Conservation (phyloP, 352 stramenopile species). For the Globisporangium mamillatum region DNA sequence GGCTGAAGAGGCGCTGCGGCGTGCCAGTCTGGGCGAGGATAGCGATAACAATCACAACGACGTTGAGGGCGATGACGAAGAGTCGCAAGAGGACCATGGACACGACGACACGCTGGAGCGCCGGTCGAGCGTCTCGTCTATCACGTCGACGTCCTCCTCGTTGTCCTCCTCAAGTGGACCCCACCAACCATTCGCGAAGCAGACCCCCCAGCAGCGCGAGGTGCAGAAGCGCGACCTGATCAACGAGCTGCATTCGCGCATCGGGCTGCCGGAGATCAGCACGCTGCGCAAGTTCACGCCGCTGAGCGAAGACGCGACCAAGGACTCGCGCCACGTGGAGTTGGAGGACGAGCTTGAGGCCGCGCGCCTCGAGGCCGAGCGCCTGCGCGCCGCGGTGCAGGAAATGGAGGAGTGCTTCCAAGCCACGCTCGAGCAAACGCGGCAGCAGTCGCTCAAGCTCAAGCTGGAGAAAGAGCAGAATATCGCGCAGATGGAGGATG, state of each 20-base stretch:
- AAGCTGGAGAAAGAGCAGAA: constrained; percentile 56
- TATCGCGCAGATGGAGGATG: constrained; percentile 41
- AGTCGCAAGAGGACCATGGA: constrained; percentile 13
- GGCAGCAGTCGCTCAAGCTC: constrained; percentile 55
- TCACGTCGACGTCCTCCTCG: constrained; percentile 1
- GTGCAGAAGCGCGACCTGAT: constrained; percentile 66
- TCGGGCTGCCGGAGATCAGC: constrained; percentile 67
- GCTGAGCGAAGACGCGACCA: constrained; percentile 40
- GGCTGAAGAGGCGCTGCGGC: constrained; percentile 23
- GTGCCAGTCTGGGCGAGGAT: constrained; percentile 14
- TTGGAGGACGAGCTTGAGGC: constrained; percentile 56
- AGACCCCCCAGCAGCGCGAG: constrained; percentile 31
- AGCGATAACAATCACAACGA: constrained; percentile 18
- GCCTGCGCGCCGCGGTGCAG: constrained; percentile 47
- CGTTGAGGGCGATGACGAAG: constrained; percentile 15
- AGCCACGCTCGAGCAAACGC: constrained; percentile 43
- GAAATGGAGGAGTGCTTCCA: constrained; percentile 60
- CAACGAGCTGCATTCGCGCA: constrained; percentile 70
- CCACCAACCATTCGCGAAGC: not conserved
- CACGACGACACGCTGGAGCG: constrained; percentile 1
- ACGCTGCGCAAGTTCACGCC: constrained; percentile 71
- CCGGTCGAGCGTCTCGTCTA: constrained; percentile 2
- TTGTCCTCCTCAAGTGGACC: not conserved
- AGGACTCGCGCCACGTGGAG: constrained; percentile 42
- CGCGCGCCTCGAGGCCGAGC: constrained; percentile 56